A percentile compares a stretch with the other conserved stretches of the same genome.
phyloP scores from a whole-genome alignment of 179 eudicot species.

The Dionaea muscipula region DNA sequence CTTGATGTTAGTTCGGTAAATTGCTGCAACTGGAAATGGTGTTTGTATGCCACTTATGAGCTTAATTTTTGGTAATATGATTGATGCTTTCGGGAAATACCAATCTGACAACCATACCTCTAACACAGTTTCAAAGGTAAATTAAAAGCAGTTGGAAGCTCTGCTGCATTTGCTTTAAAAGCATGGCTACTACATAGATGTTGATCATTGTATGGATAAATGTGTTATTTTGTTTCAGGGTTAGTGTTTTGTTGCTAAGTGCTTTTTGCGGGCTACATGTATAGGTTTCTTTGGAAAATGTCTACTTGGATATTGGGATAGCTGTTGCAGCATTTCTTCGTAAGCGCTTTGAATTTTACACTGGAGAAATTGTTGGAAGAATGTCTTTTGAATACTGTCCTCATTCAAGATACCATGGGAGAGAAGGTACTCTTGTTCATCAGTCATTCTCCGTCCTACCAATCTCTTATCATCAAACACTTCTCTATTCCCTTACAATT shows the following conservation, averaged over 20 bases:
- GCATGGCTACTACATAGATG: slow-evolving; percentile 3
- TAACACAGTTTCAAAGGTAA: slow-evolving; percentile 3
- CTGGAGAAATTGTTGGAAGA: slow-evolving; percentile 13
- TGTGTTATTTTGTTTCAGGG: slow-evolving; percentile 1
- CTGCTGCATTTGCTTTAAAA: too few species aligned
- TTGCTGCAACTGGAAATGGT: slow-evolving; percentile 5
- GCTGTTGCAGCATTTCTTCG: slow-evolving; percentile 8
- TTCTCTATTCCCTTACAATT: too few species aligned
- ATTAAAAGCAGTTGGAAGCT: too few species aligned
- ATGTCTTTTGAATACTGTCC: slow-evolving; percentile 13
- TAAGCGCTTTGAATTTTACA: not conserved
- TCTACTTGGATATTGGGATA: slow-evolving; percentile 9
- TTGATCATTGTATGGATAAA: not conserved
- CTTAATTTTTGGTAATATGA: slow-evolving; percentile 6
- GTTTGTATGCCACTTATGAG: slow-evolving; percentile 10
- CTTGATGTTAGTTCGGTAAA: slow-evolving; percentile 3
- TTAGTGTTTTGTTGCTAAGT: slow-evolving; percentile 4
- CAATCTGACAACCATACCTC: not conserved
- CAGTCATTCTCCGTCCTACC: too few species aligned
- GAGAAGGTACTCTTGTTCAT: too few species aligned
- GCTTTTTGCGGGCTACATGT: slow-evolving; percentile 13
- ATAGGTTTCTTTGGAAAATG: slow-evolving; percentile 6
- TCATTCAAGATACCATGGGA: slow-evolving; percentile 14
- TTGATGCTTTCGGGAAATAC: slow-evolving; percentile 8
- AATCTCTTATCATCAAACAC: too few species aligned